Evolutionary conservation across 129 eudicot species (phyloP).

Genomic region (Smallanthus sonchifolius): DNA sequence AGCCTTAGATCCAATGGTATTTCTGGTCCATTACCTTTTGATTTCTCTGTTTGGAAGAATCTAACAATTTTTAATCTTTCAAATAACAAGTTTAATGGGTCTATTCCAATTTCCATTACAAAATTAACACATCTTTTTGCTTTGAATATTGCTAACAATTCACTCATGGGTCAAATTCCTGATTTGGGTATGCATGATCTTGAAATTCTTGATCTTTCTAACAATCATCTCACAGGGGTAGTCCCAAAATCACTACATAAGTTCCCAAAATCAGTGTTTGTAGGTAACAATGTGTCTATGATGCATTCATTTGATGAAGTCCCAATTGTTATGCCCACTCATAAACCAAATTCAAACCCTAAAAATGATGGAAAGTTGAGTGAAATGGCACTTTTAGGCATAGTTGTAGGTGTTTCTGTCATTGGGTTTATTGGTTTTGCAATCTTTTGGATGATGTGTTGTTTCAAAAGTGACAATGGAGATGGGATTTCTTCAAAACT

Average conservation of each 20-base stretch:
- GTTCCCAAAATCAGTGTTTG: conserved; percentile 72
- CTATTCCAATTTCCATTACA: conserved; percentile 49
- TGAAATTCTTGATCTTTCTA: conserved; percentile 58
- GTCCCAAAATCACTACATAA: conserved; percentile 70
- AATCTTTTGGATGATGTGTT: conserved; percentile 51
- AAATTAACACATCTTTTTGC: conserved; percentile 48
- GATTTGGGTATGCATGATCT: conserved; percentile 53
- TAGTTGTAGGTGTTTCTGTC: conserved; percentile 47
- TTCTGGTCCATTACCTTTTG: conserved; percentile 61
- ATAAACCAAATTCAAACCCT: conserved; percentile 21
- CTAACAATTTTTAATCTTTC: conserved; percentile 67
- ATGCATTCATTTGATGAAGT: conserved; percentile 29
- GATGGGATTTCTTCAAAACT: conserved; percentile 60
- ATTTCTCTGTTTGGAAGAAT: conserved; percentile 78
- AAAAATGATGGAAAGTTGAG: conserved; percentile 39
- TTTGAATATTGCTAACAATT: conserved; percentile 77
- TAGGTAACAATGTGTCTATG: conserved; percentile 53
- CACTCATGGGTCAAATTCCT: conserved; percentile 68
- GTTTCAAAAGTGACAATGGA: conserved; percentile 38
- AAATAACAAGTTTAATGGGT: conserved; percentile 67
- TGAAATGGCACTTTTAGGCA: conserved; percentile 60
- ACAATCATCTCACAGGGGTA: conserved; percentile 56
- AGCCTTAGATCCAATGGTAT: conserved; percentile 90
- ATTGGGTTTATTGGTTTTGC: conserved; percentile 58
- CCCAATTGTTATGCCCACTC: conserved; percentile 45